These are phyloP conservation scores for Striga hermonthica DNA, from an alignment of 305 asterid species.

Conservation along the genomic window DNA sequence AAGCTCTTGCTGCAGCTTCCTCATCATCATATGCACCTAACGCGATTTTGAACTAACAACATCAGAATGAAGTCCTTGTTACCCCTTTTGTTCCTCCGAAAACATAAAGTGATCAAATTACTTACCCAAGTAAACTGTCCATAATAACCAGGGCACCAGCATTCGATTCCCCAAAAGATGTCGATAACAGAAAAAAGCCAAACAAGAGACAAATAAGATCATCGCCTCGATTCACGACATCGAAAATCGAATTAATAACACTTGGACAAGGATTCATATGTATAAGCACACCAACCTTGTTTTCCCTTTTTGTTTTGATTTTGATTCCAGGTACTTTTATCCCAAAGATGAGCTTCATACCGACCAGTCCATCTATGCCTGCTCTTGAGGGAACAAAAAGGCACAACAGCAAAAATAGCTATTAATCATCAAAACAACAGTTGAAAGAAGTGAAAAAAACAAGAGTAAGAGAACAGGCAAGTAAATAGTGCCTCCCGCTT, in stretches of 20 bases:
- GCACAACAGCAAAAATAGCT: conserved; percentile 19
- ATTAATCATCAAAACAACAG: background rate
- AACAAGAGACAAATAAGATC: conserved; percentile 40
- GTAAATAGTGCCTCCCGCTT: conserved; percentile 23
- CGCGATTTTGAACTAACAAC: conserved; percentile 29
- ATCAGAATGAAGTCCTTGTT: conserved; percentile 14
- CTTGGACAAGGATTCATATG: background rate
- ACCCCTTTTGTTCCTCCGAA: conserved; percentile 20
- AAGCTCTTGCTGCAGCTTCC: conserved; percentile 99
- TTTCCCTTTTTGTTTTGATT: conserved; percentile 97
- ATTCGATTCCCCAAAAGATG: conserved; percentile 35
- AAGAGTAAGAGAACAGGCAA: conserved; percentile 12
- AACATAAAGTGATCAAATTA: conserved; percentile 29
- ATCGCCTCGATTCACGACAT: conserved; percentile 19
- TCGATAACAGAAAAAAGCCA: conserved; percentile 22
- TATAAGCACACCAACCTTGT: conserved; percentile 49
- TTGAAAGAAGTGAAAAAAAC: background rate
- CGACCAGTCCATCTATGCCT: conserved; percentile 99
- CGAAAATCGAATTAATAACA: conserved; percentile 19
- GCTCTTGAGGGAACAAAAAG: conserved; percentile 30
- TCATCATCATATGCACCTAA: conserved; percentile 98
- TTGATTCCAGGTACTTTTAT: conserved; percentile 98
- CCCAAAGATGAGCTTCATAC: conserved; percentile 99
- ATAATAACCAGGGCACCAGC: conserved; percentile 36
- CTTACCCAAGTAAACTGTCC: conserved; percentile 95